These are phyloP conservation scores for Globisporangium barbulae DNA, from an alignment of 352 stramenopile genomes.

Conservation along the genomic window DNA sequence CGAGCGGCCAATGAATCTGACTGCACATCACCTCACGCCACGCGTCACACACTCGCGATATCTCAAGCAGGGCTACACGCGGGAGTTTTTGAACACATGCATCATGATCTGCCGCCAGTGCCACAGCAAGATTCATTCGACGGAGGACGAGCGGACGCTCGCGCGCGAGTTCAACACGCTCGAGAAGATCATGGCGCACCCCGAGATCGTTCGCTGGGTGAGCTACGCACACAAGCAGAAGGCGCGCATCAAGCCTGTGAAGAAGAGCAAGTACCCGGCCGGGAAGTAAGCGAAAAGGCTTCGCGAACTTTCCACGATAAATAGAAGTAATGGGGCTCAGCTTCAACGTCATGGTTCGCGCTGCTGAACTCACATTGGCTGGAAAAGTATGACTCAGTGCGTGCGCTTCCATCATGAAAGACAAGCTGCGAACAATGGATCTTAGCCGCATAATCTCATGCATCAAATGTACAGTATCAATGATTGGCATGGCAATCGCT, in stretches of 20 bases:
- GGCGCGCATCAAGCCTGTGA: constrained; percentile 49
- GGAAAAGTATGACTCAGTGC: background rate
- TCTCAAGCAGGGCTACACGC: constrained; percentile 72
- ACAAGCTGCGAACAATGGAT: background rate
- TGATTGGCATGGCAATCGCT: background rate
- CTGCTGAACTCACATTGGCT: background rate
- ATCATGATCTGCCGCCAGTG: constrained; percentile 92
- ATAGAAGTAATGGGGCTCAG: background rate
- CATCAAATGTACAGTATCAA: background rate
- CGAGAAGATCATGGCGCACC: constrained; percentile 89
- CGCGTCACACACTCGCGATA: constrained; percentile 78
- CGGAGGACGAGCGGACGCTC: constrained; percentile 89
- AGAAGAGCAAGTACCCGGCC: constrained; percentile 56
- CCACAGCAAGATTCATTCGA: constrained; percentile 89
- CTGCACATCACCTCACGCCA: constrained; percentile 92
- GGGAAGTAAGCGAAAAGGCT: constrained; percentile 22
- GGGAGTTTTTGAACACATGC: constrained; percentile 80
- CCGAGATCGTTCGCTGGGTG: constrained; percentile 85
- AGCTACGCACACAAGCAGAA: constrained; percentile 91
- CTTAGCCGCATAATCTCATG: background rate
- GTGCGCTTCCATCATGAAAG: background rate
- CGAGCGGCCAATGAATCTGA: constrained; percentile 89
- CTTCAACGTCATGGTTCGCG: background rate
- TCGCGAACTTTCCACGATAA: background rate
- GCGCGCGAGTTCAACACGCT: constrained; percentile 90